Base-by-base conservation (phyloP, 2,329 filamentous ascomycete genomes). In the Penicillium verrucosum region DNA sequence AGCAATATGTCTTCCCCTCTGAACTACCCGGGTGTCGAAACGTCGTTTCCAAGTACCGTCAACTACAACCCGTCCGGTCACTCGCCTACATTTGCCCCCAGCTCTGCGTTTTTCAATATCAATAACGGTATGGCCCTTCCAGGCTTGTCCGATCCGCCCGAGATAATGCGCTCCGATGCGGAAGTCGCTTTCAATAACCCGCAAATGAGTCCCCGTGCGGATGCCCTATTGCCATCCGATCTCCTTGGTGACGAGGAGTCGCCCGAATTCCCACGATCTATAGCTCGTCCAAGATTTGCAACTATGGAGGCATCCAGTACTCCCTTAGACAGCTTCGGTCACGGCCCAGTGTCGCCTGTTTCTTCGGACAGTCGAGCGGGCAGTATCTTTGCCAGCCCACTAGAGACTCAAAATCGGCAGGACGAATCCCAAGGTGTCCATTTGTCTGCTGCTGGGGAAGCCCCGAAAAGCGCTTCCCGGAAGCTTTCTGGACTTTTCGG, bases 161-260 rank as follows among this genome's bases (percentile, higher is more conserved):
- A 73, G 27, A 63, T 68, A 14, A 65, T 70, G 59, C 70, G 81
- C 29, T 77, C 79, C 16, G 84, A 87, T 29, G 71, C 80, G 4
- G 84, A 86, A 42, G 72, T 74, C 21, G 67, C 84, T 56, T 82
- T 81, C 36, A 80, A 79, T 38, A 84, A 83, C 29, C 83, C 81
- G 10, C 82, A 83, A 12, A 87, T 87, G 83, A 86, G 83, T 65
- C 85, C 85, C 2, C 80, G 82, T 21, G 85, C 84, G 16, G 84
- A 84, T 60, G 80, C 82, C 27, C 70, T 87, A 21, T 71, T 88
- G 7, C 85, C 85, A 4, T 83, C 84, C 1, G 83, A 84, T 64
- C 75, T 88, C 12, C 80, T 85, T 48, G 81, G 81, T 4, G 82
- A 85, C 64, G 82, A 85, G 58, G 75, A 77, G 47, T 74, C 74